A percentile compares a stretch with the other conserved stretches of the same genome.
Evolutionary conservation across 257 asterid species (phyloP).

Genomic region (Linaria vulgaris): DNA sequence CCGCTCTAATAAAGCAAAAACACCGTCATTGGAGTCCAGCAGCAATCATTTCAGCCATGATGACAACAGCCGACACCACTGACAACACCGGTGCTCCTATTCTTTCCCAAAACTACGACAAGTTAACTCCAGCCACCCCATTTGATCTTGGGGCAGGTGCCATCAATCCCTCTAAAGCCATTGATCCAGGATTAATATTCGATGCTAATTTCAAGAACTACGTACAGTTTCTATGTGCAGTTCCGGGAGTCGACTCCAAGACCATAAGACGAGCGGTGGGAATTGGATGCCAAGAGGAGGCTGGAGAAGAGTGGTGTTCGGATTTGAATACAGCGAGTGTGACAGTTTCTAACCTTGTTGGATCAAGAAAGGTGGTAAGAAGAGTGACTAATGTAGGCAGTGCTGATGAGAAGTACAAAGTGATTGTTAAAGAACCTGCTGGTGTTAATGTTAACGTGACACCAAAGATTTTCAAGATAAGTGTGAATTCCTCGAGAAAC

Average conservation of each 20-base stretch:
- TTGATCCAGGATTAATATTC: constrained; percentile 66
- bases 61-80: constrained; percentile 56
- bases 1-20: constrained; percentile 62
- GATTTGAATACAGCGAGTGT: constrained; percentile 62
- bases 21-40: constrained; percentile 63
- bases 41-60: constrained; percentile 60
- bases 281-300: constrained; percentile 39
- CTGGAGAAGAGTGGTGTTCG: constrained; percentile 49
- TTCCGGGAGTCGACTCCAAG: constrained; percentile 63
- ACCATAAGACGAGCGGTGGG: constrained; percentile 52
- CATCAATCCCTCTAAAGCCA: constrained; percentile 55
- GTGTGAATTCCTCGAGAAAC: constrained; percentile 48
- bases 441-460: constrained; percentile 49
- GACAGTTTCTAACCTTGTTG: constrained; percentile 58
- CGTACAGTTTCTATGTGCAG: constrained; percentile 53
- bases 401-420: constrained; percentile 47
- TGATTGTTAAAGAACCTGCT: constrained; percentile 43
- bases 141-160: constrained; percentile 68
- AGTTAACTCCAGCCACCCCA: constrained; percentile 52
- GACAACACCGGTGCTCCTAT: constrained; percentile 45
- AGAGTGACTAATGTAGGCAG: constrained; percentile 55
- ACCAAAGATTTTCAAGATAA: constrained; percentile 41
- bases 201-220: constrained; percentile 46
- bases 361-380: constrained; percentile 50
- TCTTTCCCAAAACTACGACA: constrained; percentile 41